phyloP scores from a whole-genome alignment of 78 protist genomes.

The Dictyostelium citrinum region DNA sequence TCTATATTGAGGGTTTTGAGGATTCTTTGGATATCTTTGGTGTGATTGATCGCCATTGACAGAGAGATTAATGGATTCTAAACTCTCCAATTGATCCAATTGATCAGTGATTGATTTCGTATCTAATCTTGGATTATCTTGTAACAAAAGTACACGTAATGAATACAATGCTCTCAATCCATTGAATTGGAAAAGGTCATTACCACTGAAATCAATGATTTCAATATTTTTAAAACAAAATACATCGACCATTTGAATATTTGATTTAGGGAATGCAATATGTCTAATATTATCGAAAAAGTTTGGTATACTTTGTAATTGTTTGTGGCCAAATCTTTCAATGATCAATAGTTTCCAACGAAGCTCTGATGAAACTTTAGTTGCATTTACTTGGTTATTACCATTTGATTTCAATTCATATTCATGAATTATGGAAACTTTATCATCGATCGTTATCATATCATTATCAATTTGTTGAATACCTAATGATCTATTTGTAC shows the following conservation, averaged over 20 bases:
- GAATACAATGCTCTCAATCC: not conserved
- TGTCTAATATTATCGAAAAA: conserved; percentile 2
- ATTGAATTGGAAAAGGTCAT: conserved; percentile 16
- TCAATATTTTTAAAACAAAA: not conserved
- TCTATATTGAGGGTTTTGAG: conserved; percentile 16
- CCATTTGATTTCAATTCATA: not conserved
- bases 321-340: conserved; percentile 80
- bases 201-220: conserved; percentile 43
- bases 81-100: not conserved
- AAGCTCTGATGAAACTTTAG: not conserved
- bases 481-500: conserved; percentile 72
- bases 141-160: conserved; percentile 18
- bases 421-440: not conserved
- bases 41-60: not conserved
- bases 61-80: conserved; percentile 44
- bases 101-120: not conserved
- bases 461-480: conserved; percentile 44
- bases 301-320: conserved; percentile 63
- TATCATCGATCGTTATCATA: conserved; percentile 13
- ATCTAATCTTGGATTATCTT: conserved; percentile 58
- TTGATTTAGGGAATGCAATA: not conserved
- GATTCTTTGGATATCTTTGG: not conserved
- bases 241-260: conserved; percentile 2
- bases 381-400: not conserved
- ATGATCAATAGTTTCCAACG: conserved; percentile 49